These are phyloP conservation scores for Rhizopus microsporus DNA, from an alignment of 371 early-diverging fungal species.

Conservation along the genomic window DNA sequence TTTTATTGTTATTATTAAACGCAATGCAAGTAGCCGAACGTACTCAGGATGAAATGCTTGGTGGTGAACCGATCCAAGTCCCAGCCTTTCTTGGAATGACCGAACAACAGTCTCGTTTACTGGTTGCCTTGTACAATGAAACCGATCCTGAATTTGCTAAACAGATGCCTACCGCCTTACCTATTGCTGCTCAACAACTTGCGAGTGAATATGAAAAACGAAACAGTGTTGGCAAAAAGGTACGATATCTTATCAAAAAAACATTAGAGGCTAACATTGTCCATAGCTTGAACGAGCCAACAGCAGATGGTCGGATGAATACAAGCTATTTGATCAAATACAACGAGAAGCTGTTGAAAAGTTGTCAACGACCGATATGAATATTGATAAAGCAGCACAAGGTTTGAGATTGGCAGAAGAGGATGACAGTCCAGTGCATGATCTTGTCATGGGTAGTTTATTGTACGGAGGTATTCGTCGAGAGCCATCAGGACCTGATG, in stretches of 20 bases:
- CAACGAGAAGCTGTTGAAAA: constrained; percentile 59
- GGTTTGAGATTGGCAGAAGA: constrained; percentile 38
- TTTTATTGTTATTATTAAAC: neutral
- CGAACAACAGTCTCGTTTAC: constrained; percentile 54
- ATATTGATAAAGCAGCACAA: constrained; percentile 53
- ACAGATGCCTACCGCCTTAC: constrained; percentile 58
- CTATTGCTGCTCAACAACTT: constrained; percentile 57
- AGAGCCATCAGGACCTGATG: constrained; percentile 38
- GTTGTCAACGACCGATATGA: constrained; percentile 53
- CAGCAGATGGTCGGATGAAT: constrained; percentile 47
- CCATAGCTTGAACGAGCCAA: constrained; percentile 52
- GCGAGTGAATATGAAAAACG: constrained; percentile 56
- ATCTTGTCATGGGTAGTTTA: constrained; percentile 54
- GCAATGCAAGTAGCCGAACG: neutral
- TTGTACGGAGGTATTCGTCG: constrained; percentile 58
- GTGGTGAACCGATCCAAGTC: constrained; percentile 27
- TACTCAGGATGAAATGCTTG: neutral
- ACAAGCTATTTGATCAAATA: constrained; percentile 45
- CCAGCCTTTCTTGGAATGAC: constrained; percentile 59
- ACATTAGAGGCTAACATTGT: neutral
- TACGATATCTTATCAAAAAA: constrained; percentile 12
- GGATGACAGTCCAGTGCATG: constrained; percentile 40
- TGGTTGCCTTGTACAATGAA: constrained; percentile 63
- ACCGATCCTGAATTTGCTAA: constrained; percentile 61
- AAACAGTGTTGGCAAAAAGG: constrained; percentile 58